A percentile compares a stretch with the other conserved stretches of the same genome.
These are phyloP conservation scores for Polytrichum commune DNA, from an alignment of 225 moss, liverwort and hornwort genomes.

Conservation along the genomic window DNA sequence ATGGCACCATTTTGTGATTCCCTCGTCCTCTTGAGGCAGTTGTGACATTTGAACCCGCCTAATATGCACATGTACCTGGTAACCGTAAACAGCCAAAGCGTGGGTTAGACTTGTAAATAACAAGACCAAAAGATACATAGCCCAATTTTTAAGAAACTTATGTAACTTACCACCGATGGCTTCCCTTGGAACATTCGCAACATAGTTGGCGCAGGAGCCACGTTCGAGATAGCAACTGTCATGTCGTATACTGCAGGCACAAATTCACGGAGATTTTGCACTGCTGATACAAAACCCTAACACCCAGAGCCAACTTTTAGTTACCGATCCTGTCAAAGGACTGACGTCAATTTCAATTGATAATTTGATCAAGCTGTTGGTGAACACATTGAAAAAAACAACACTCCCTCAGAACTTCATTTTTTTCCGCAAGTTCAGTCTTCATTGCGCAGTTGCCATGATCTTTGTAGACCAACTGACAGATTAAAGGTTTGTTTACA, in stretches of 20 bases:
- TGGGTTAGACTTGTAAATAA: background rate
- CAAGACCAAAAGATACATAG: background rate
- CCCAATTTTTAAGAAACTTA: background rate
- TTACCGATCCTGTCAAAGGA: no score
- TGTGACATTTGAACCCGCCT: slow-evolving; percentile 42
- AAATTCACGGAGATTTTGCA: slow-evolving; percentile 55
- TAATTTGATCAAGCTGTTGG: background rate
- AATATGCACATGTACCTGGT: slow-evolving; percentile 49
- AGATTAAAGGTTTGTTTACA: background rate
- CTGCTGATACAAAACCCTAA: slow-evolving; percentile 66
- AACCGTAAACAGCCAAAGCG: background rate
- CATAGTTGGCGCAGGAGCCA: slow-evolving; percentile 48
- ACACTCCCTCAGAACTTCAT: background rate
- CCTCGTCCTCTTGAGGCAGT: slow-evolving; percentile 53
- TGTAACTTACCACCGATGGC: slow-evolving; percentile 45
- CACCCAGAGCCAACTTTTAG: background rate
- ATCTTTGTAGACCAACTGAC: background rate
- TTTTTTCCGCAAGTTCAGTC: no score
- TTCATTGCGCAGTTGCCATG: background rate
- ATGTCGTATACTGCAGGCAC: slow-evolving; percentile 64
- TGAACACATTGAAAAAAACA: background rate
- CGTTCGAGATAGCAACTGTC: slow-evolving; percentile 47
- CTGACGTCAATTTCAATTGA: background rate
- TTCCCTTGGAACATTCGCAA: slow-evolving; percentile 45
- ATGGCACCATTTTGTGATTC: slow-evolving; percentile 75